Evolutionary conservation across 225 moss, liverwort and hornwort species (phyloP), one percentile per base, ranked within the genome.

Genomic region (Bryum argenteum): DNA sequence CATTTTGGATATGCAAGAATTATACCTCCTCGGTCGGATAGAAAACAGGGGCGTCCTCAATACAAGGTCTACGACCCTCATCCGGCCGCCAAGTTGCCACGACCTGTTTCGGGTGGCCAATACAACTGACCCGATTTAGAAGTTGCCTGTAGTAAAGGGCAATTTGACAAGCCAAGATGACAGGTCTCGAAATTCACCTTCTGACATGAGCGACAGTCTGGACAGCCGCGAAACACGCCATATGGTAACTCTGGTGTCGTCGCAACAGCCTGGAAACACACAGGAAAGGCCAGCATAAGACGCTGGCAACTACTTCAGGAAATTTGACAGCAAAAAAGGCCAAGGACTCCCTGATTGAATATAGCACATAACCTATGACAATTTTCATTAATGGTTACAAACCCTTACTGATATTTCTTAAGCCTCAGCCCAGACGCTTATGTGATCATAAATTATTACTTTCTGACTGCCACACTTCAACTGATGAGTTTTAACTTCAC

Each of bases 21-120:
- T 37, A 47, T 73, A 96, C 96, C 91, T 96, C 90, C 65, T 88
- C 90, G 58, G 52, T 89, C 48, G 93, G 96, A 69, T 87, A 84
- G 69, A 93, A 97, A 48, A 89, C 83, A 11, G 91, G 91, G 26
- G 96, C 93, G 21, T 86, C 96, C 41, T 83, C 86, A 52, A 93
- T 79, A 65, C 77, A 82, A 33, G 89, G 91, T 68, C 81, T 89
- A 63, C 89, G 83, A 54, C 91, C 91, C 71, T 84, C 82, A 66
- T 91, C 87, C 24, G 90, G 93, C 61, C 83, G 89, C 96, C 96
- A 97, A 72, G 84, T 88, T 77, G 96, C 93, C 77, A 97, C 71
- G 74, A 97, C 93, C 96, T 92, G 52, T 63, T 28, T 71, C 54
- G 69, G 59, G 54, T 18, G 71, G 45, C 50, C 66, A 58, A 71